A percentile compares a stretch with the other conserved stretches of the same genome.
Evolutionary conservation across 1,284 basidiomycete genomes (phyloP).

Genomic region (Trametes sp.): DNA sequence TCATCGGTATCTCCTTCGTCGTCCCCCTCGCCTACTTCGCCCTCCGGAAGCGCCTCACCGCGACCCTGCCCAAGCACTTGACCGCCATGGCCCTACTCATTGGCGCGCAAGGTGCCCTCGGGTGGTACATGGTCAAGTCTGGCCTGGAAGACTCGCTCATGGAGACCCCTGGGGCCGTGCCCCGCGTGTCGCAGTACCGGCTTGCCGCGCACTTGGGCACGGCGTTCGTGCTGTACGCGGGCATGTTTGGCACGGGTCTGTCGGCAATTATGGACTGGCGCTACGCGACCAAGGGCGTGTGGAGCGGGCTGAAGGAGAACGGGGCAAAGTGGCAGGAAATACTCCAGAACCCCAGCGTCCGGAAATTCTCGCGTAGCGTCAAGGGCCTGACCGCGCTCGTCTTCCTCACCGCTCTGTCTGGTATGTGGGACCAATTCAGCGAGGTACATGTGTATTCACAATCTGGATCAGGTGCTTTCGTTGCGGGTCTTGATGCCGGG

Average conservation of each 20-base stretch:
- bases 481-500: constrained; percentile 97
- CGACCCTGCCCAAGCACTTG: constrained; percentile 68
- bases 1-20: constrained; percentile 87
- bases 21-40: constrained; percentile 84
- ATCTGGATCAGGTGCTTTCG: constrained; percentile 82
- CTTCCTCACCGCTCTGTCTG: constrained; percentile 90
- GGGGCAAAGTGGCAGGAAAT: constrained; percentile 57
- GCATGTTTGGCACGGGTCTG: constrained; percentile 89
- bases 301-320: constrained; percentile 50
- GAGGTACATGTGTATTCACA: constrained; percentile 12
- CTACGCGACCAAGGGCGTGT: constrained; percentile 58
- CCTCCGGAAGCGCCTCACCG: constrained; percentile 70
- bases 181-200: constrained; percentile 96
- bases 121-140: constrained; percentile 99
- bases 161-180: constrained; percentile 83
- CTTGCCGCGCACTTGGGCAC: constrained; percentile 94
- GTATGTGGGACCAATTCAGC: constrained; percentile 47
- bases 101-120: constrained; percentile 90
- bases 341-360: constrained; percentile 64
- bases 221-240: constrained; percentile 90
- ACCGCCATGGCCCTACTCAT: constrained; percentile 81
- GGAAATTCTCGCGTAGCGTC: constrained; percentile 66
- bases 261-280: constrained; percentile 85
- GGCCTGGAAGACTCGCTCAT: constrained; percentile 88
- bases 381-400: constrained; percentile 78